Conservation (phyloP, 140 eudicot genomes). For the Flaveria floridana region DNA sequence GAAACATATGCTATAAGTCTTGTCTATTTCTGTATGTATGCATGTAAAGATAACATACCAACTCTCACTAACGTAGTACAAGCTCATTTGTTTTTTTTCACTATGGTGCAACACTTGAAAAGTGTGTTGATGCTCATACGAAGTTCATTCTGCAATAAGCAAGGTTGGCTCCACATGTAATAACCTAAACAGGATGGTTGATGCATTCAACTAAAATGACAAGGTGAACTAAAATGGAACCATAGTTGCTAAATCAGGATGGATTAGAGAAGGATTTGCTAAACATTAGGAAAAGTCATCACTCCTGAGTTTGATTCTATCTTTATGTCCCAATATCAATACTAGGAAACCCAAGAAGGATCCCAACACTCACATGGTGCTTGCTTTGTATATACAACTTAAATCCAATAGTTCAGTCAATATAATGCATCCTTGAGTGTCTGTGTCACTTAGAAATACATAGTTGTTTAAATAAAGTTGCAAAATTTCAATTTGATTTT, state of each 20-base stretch:
- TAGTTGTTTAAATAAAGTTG: not conserved
- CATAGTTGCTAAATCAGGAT: not conserved
- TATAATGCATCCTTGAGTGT: not conserved
- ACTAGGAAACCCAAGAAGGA: not conserved
- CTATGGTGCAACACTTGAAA: not conserved
- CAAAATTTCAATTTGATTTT: not conserved
- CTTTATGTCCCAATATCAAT: not conserved
- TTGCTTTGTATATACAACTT: not conserved
- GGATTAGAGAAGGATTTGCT: not conserved
- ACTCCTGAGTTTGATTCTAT: not conserved
- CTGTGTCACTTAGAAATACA: not conserved
- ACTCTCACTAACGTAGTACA: not conserved
- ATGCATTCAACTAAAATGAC: not conserved
- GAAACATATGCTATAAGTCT: not conserved
- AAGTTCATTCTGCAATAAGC: not conserved
- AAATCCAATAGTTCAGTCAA: not conserved
- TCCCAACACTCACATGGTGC: not conserved
- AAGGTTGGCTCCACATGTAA: not conserved
- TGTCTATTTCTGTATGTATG: not conserved
- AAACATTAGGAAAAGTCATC: not conserved
- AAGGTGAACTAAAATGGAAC: not conserved
- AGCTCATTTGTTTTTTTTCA: not conserved
- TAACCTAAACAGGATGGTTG: not conserved
- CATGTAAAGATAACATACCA: not conserved
- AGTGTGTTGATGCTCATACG: not conserved